These are phyloP conservation scores for Tetraselmis striata DNA, from an alignment of 139 green algal genomes.

Conservation along the genomic window DNA sequence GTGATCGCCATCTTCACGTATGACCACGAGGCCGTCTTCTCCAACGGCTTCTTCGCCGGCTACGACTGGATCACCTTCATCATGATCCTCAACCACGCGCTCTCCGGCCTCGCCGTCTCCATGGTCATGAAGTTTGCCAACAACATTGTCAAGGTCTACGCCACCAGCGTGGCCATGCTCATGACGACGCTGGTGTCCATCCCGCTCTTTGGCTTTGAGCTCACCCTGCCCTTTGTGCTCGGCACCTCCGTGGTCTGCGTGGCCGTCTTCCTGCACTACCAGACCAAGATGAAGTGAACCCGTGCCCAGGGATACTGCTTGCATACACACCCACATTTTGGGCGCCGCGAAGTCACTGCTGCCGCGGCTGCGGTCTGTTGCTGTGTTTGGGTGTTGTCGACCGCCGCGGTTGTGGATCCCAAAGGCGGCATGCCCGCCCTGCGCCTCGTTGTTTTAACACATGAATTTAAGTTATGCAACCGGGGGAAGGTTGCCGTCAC, in stretches of 20 bases:
- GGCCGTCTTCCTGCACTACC: constrained; percentile 40
- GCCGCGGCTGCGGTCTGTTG: too few relatives aligned
- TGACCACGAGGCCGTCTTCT: constrained; percentile 17
- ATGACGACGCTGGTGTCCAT: constrained; percentile 49
- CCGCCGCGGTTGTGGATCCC: too few relatives aligned
- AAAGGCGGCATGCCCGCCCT: too few relatives aligned
- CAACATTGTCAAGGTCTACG: constrained; percentile 40
- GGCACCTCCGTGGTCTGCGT: constrained; percentile 47
- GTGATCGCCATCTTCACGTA: constrained; percentile 14
- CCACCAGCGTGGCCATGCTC: constrained; percentile 62
- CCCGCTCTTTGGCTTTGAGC: constrained; percentile 37
- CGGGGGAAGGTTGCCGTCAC: too few relatives aligned
- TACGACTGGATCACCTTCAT: constrained; percentile 44
- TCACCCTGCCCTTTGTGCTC: constrained; percentile 43
- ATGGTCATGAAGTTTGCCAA: constrained; percentile 75
- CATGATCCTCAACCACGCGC: constrained; percentile 52
- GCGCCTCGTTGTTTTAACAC: too few relatives aligned
- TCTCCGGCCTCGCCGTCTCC: constrained; percentile 42
- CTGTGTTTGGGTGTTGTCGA: too few relatives aligned
- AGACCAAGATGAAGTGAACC: background rate
- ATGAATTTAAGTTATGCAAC: too few relatives aligned
- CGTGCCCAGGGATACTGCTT: too few relatives aligned
- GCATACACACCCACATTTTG: too few relatives aligned
- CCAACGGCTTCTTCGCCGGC: constrained; percentile 27
- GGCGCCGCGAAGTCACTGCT: too few relatives aligned